Evolutionary conservation across 192 early-diverging fungal species (phyloP).

Genomic region (Coemansia sp.): DNA sequence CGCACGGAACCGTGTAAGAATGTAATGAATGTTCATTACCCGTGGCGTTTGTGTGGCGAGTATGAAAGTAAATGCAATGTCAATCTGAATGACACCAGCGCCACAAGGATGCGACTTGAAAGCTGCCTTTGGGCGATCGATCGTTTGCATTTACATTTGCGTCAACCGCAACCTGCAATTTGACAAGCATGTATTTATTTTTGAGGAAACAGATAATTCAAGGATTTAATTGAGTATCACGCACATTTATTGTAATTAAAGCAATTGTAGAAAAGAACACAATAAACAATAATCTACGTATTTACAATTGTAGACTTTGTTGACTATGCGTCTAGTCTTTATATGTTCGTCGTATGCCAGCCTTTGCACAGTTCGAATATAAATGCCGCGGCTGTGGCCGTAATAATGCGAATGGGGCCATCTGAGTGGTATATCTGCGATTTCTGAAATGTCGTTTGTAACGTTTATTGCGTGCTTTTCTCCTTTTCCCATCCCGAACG

Average conservation of each 20-base stretch:
- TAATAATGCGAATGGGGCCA: too few species aligned
- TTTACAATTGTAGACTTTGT: background rate
- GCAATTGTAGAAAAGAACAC: background rate
- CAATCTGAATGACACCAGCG: background rate
- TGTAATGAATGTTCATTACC: background rate
- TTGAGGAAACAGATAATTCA: background rate
- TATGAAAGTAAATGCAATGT: background rate
- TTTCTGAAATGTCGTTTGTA: too few species aligned
- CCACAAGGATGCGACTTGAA: background rate
- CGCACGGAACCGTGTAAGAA: background rate
- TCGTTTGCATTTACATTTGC: background rate
- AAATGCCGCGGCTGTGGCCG: too few species aligned
- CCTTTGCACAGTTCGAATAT: too few species aligned
- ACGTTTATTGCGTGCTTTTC: too few species aligned
- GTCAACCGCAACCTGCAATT: background rate
- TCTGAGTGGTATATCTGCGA: too few species aligned
- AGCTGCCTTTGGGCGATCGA: background rate
- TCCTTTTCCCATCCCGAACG: too few species aligned
- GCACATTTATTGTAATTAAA: background rate
- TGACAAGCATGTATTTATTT: background rate
- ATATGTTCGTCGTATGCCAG: too few species aligned
- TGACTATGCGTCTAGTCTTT: too few species aligned
- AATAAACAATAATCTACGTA: background rate
- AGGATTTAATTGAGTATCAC: background rate
- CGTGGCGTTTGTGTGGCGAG: constrained; percentile 24